These are phyloP conservation scores for Groenewaldozyma auringiensis DNA, from an alignment of 1,139 yeast species.

Conservation along the genomic window DNA sequence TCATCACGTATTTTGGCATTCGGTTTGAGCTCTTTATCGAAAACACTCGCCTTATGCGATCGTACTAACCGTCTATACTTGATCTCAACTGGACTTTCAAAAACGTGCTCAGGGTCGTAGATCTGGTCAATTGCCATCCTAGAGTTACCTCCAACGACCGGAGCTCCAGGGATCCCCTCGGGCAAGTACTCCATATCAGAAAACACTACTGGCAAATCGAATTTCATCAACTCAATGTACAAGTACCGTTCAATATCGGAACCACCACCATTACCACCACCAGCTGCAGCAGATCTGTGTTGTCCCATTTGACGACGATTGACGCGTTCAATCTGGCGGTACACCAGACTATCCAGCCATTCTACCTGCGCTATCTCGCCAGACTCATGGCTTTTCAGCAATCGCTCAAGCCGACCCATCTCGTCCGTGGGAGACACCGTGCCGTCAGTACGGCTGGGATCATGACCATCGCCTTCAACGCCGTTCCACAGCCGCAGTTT, in stretches of 20 bases:
- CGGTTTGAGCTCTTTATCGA: conserved; percentile 84
- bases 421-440: conserved; percentile 24
- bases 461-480: conserved; percentile 30
- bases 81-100: conserved; percentile 75
- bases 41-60: conserved; percentile 63
- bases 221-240: conserved; percentile 63
- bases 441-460: conserved; percentile 26
- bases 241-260: conserved; percentile 38
- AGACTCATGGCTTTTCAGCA: conserved; percentile 56
- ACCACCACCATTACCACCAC: background rate
- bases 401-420: conserved; percentile 42
- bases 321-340: conserved; percentile 48
- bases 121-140: conserved; percentile 30
- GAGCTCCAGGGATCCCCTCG: background rate
- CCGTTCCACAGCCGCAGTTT: conserved; percentile 39
- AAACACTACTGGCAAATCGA: conserved; percentile 75
- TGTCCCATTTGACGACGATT: conserved; percentile 24
- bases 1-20: conserved; percentile 77
- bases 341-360: conserved; percentile 72
- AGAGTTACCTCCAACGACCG: conserved; percentile 1
- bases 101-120: conserved; percentile 58
- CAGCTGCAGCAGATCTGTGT: too few species aligned
- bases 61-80: conserved; percentile 82
- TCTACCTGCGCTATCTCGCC: conserved; percentile 55
- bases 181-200: conserved; percentile 46